Evolutionary conservation across 768 basidiomycete genomes (phyloP).

Genomic region (Candolleomyces eurysporus): DNA sequence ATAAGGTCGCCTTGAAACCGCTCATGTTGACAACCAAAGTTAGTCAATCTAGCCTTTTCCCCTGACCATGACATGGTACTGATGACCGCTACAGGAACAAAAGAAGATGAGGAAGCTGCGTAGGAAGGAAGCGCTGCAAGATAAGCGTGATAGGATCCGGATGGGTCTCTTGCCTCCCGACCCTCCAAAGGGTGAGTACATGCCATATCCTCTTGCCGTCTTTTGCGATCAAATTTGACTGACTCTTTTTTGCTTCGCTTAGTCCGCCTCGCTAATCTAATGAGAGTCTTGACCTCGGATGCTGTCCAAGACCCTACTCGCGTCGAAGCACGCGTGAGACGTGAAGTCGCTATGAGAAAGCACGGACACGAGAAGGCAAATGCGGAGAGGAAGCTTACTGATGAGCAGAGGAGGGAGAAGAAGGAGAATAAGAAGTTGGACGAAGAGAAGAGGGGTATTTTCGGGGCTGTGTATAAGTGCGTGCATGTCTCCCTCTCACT

Average conservation of each 20-base stretch:
- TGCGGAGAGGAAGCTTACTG: constrained; percentile 84
- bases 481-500: constrained; percentile 26
- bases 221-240: constrained; percentile 3
- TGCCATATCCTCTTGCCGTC: background rate
- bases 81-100: constrained; percentile 56
- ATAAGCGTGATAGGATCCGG: constrained; percentile 90
- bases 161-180: constrained; percentile 97
- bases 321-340: constrained; percentile 91
- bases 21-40: constrained; percentile 93
- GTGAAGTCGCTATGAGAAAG: constrained; percentile 89
- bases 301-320: constrained; percentile 97
- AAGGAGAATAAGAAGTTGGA: constrained; percentile 80
- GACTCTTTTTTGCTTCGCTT: constrained; percentile 4
- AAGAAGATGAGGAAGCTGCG: constrained; percentile 96
- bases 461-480: constrained; percentile 89
- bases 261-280: constrained; percentile 94
- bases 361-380: constrained; percentile 94
- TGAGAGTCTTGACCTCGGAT: constrained; percentile 96
- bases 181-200: constrained; percentile 77
- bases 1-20: constrained; percentile 73
- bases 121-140: constrained; percentile 85
- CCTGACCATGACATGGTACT: background rate
- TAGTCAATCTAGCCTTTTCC: background rate
- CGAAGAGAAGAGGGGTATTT: constrained; percentile 83
- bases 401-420: constrained; percentile 88